These are phyloP conservation scores for Canavalia gladiata DNA, from an alignment of 306 rosid species.

Conservation along the genomic window DNA sequence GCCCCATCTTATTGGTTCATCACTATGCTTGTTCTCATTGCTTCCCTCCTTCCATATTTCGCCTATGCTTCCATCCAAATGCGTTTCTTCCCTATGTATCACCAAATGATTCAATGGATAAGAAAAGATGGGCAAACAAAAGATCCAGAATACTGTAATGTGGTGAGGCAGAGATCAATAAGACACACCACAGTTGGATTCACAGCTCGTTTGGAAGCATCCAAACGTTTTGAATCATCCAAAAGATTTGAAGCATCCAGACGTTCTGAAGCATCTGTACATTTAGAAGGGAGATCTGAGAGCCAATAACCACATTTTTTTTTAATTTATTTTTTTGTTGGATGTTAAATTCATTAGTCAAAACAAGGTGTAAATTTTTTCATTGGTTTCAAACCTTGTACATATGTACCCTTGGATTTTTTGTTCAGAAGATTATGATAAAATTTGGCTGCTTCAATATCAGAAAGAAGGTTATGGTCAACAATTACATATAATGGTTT, in stretches of 20 bases:
- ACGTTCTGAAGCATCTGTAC: constrained; percentile 58
- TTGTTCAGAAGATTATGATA: constrained; percentile 41
- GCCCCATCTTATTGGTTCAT: constrained; percentile 82
- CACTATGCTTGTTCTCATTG: constrained; percentile 67
- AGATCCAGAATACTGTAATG: constrained; percentile 81
- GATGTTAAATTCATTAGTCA: constrained; percentile 33
- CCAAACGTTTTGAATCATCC: constrained; percentile 56
- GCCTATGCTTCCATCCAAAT: constrained; percentile 70
- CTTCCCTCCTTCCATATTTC: constrained; percentile 80
- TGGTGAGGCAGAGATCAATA: constrained; percentile 83
- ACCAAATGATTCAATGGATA: constrained; percentile 96
- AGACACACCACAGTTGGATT: constrained; percentile 81
- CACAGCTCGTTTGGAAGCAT: constrained; percentile 90
- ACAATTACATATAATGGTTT: neutral
- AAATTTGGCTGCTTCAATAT: constrained; percentile 38
- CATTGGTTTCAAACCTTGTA: constrained; percentile 52
- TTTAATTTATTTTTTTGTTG: neutral
- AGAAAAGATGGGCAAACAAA: constrained; percentile 71
- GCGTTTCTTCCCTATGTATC: constrained; percentile 86
- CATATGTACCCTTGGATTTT: constrained; percentile 50
- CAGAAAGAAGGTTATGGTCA: constrained; percentile 23
- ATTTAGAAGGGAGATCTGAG: constrained; percentile 52
- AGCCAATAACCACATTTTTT: constrained; percentile 5
- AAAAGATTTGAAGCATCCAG: constrained; percentile 50
- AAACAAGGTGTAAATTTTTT: constrained; percentile 55